Conservation (phyloP, 2,329 filamentous ascomycete species). For the Fusarium sterilihyphosum region DNA sequence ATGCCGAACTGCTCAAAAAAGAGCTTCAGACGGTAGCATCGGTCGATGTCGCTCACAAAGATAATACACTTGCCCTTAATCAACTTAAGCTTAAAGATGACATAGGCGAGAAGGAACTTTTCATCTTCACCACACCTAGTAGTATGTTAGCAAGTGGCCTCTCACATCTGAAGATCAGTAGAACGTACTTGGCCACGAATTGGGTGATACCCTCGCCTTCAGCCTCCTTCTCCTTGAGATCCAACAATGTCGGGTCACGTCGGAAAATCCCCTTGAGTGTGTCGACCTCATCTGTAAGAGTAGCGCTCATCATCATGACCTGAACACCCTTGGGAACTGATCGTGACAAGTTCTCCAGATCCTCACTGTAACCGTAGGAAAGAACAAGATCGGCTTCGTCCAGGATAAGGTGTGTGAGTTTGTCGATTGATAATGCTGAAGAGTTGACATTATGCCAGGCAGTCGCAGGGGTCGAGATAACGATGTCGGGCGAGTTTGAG, state of each 20-base stretch:
- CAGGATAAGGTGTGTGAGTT: constrained; percentile 81
- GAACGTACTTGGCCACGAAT: constrained; percentile 79
- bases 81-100: constrained; percentile 93
- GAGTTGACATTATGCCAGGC: constrained; percentile 79
- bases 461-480: constrained; percentile 90
- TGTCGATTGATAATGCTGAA: constrained; percentile 72
- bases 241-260: constrained; percentile 79
- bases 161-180: neutral
- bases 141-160: constrained; percentile 16
- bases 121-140: constrained; percentile 89
- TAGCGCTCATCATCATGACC: constrained; percentile 93
- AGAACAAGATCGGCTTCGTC: constrained; percentile 95
- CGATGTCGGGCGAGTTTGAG: constrained; percentile 85
- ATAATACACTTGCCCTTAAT: constrained; percentile 88
- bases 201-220: constrained; percentile 83
- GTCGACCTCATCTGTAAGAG: constrained; percentile 87
- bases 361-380: constrained; percentile 93
- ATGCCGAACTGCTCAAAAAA: constrained; percentile 98
- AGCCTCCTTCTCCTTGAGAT: constrained; percentile 84
- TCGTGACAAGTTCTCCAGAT: constrained; percentile 81
- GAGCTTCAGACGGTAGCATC: constrained; percentile 90
- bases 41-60: constrained; percentile 83
- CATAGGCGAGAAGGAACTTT: constrained; percentile 91
- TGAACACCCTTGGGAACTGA: constrained; percentile 86
- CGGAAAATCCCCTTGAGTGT: constrained; percentile 87